phyloP scores from a whole-genome alignment of 805 yeast species.

The Saturnispora silvae region DNA sequence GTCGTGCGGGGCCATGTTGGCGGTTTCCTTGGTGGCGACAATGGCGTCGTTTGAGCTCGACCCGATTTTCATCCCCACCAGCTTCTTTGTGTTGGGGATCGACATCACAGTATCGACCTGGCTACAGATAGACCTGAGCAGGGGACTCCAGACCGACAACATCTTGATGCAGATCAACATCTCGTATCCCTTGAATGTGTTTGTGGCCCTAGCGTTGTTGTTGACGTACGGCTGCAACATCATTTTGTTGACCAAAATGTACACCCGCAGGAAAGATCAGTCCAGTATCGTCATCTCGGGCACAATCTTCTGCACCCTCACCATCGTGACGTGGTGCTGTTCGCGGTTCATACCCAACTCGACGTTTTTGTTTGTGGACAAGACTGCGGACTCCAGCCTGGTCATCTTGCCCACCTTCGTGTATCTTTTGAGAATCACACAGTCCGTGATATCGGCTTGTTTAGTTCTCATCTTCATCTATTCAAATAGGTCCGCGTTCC shows the following conservation, averaged over 20 bases:
- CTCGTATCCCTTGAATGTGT: slow-evolving; percentile 1
- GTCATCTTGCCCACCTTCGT: slow-evolving; percentile 32
- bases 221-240: slow-evolving; percentile 1
- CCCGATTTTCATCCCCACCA: not conserved
- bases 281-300: not conserved
- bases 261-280: slow-evolving; percentile 5
- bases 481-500: slow-evolving; percentile 27
- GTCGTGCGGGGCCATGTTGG: slow-evolving; percentile 1
- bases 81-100: slow-evolving; percentile 1
- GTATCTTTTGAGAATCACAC: slow-evolving; percentile 61
- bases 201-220: slow-evolving; percentile 1
- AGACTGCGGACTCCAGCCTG: slow-evolving; percentile 21
- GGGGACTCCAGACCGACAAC: not conserved
- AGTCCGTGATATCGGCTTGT: slow-evolving; percentile 32
- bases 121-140: slow-evolving; percentile 1
- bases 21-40: not conserved
- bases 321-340: slow-evolving; percentile 3
- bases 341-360: slow-evolving; percentile 3
- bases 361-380: slow-evolving; percentile 4
- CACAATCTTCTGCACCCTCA: not conserved
- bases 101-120: not conserved
- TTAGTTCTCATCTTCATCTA: slow-evolving; percentile 29
- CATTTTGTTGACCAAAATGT: not conserved
- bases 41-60: not conserved
- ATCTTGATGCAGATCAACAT: not conserved